Percentiles rank a stretch among this genome's conserved stretches.
Conservation (phyloP, 2,329 filamentous ascomycete genomes). For the Cercospora zeae-maydis region DNA sequence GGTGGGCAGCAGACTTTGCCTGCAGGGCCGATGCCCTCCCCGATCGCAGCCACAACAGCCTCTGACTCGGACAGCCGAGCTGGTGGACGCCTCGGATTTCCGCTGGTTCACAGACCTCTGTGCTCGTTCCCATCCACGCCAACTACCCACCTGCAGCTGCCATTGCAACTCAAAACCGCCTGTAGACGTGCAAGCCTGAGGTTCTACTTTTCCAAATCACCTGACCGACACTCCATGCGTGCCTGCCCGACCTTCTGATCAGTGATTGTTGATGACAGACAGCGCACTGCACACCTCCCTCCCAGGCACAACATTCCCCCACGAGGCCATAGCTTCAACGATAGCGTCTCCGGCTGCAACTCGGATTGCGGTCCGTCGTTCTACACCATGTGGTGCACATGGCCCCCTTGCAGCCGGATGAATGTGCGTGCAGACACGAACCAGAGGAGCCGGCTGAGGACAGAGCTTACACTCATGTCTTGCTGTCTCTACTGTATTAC, state of each 20-base stretch:
- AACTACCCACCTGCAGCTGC: not conserved
- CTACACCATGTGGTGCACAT: slow-evolving; percentile 9
- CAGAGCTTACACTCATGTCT: not conserved
- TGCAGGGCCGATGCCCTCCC: not conserved
- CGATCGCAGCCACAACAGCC: not conserved
- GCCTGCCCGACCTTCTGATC: not conserved
- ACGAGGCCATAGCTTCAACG: slow-evolving; percentile 6
- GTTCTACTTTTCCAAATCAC: not conserved
- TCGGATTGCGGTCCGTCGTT: slow-evolving; percentile 5
- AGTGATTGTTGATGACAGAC: no score
- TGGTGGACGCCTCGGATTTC: not conserved
- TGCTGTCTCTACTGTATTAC: not conserved
- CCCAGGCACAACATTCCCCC: not conserved
- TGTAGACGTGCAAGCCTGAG: not conserved
- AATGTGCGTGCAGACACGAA: slow-evolving; percentile 3
- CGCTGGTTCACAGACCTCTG: not conserved
- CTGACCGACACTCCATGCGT: not conserved
- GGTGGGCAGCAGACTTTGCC: not conserved
- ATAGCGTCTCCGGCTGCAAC: slow-evolving; percentile 4
- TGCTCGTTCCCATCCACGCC: not conserved
- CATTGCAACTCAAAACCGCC: not conserved
- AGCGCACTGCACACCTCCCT: not conserved
- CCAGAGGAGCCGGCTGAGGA: not conserved
- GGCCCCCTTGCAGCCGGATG: slow-evolving; percentile 6
- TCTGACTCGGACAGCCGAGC: slow-evolving; percentile 8